Conservation (phyloP, 176 grass and related monocot species). For the Carex littledalei region DNA sequence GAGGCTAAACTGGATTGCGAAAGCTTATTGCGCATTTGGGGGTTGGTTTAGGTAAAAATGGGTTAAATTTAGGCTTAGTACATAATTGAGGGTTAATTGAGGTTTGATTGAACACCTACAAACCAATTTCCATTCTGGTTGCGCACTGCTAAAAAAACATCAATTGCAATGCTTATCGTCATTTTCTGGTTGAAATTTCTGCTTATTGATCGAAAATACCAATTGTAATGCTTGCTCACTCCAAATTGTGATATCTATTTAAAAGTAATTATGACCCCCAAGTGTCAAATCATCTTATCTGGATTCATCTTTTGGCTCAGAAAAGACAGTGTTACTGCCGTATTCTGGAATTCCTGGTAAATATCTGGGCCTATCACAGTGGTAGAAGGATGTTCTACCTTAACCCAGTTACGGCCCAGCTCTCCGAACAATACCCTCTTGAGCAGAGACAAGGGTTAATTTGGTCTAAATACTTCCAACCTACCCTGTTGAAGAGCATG, state of each 20-base stretch:
- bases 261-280: not conserved
- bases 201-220: not conserved
- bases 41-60: not conserved
- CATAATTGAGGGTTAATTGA: not conserved
- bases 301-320: slow-evolving; percentile 33
- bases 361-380: slow-evolving; percentile 98
- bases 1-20: not conserved
- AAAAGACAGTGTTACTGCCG: slow-evolving; percentile 98
- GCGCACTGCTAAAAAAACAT: no score
- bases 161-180: not conserved
- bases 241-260: not conserved
- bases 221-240: not conserved
- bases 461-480: slow-evolving; percentile 92
- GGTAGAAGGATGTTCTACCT: slow-evolving; percentile 80
- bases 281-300: slow-evolving; percentile 14
- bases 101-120: not conserved
- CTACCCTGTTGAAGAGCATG: slow-evolving; percentile 79
- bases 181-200: slow-evolving; percentile 1
- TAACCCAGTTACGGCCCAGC: slow-evolving; percentile 52
- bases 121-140: not conserved
- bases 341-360: slow-evolving; percentile 79
- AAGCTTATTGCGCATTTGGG: not conserved
- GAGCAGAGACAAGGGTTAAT: slow-evolving; percentile 47
- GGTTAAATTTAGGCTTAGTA: not conserved
- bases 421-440: slow-evolving; percentile 62